phyloP scores from a whole-genome alignment of 306 rosid species.

The Glycine latifolia region DNA sequence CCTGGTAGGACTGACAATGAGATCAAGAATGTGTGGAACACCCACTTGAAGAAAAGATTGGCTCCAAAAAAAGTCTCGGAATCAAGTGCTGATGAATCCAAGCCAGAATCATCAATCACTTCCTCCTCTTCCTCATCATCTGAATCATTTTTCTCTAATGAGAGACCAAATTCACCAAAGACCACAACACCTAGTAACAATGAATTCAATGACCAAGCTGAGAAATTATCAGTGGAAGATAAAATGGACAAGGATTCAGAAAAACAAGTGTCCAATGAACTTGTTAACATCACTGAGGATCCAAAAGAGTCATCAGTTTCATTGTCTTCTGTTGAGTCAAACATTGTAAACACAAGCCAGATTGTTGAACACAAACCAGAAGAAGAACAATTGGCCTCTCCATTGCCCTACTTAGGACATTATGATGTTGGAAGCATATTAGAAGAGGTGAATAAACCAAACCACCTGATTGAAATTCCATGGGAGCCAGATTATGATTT shows the following conservation, averaged over 20 bases:
- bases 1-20: constrained; percentile 96
- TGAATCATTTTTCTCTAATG: constrained; percentile 49
- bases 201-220: constrained; percentile 37
- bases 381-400: constrained; percentile 41
- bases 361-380: constrained; percentile 37
- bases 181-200: background rate
- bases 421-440: constrained; percentile 40
- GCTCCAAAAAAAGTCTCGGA: constrained; percentile 26
- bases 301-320: constrained; percentile 52
- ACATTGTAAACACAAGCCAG: constrained; percentile 51
- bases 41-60: constrained; percentile 81
- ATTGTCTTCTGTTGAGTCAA: constrained; percentile 55
- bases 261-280: constrained; percentile 46
- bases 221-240: background rate
- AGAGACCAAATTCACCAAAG: constrained; percentile 26
- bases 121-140: constrained; percentile 70
- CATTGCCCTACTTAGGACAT: constrained; percentile 45
- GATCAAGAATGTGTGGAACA: constrained; percentile 97
- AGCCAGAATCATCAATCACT: constrained; percentile 62
- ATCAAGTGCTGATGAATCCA: constrained; percentile 52
- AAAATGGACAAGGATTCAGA: constrained; percentile 25
- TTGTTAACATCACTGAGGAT: constrained; percentile 12
- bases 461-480: constrained; percentile 49
- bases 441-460: constrained; percentile 55
- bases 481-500: constrained; percentile 66